phyloP scores from a whole-genome alignment of 2,329 filamentous ascomycete genomes.

The Ophiocordyceps polyrhachis-furcata region DNA sequence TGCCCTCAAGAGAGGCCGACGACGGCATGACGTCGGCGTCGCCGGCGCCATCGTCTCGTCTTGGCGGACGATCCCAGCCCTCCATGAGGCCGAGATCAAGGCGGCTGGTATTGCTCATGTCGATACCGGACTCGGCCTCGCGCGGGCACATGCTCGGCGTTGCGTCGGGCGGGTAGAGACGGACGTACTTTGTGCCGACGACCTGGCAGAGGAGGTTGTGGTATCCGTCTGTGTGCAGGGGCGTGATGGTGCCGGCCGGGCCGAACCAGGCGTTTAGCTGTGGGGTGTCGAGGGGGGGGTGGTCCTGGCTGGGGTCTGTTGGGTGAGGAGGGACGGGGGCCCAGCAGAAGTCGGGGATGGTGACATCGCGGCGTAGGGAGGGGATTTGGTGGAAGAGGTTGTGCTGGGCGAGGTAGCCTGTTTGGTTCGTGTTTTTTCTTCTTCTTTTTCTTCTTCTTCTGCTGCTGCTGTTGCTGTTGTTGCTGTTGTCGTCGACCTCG shows the following conservation, averaged over 20 bases:
- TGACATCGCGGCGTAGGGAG: conserved; percentile 53
- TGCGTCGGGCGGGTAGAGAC: conserved; percentile 57
- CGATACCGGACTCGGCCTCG: conserved; percentile 48
- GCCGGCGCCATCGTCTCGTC: conserved; percentile 5
- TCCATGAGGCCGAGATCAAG: conserved; percentile 59
- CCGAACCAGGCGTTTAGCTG: conserved; percentile 87
- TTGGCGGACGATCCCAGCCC: conserved; percentile 29
- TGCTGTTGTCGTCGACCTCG: too few relatives aligned
- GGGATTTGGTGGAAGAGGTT: conserved; percentile 74
- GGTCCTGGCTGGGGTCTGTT: conserved; percentile 14
- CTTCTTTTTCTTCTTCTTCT: too few relatives aligned
- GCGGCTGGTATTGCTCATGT: conserved; percentile 81
- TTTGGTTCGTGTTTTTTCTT: conserved; percentile 9
- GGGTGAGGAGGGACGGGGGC: conserved; percentile 42
- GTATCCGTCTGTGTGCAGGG: conserved; percentile 83
- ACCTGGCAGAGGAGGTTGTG: conserved; percentile 85
- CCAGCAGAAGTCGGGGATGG: conserved; percentile 72
- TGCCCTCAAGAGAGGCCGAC: conserved; percentile 31
- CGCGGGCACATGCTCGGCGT: conserved; percentile 40
- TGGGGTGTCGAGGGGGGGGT: conserved; percentile 34
- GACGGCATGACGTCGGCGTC: conserved; percentile 2
- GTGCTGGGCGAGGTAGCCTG: conserved; percentile 82
- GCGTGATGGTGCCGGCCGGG: conserved; percentile 71
- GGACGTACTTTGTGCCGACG: conserved; percentile 79
- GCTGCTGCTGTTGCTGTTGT: too few relatives aligned